Evolutionary conservation across 139 green algal genomes (phyloP).

Genomic region (Pycnococcus provasolii): DNA sequence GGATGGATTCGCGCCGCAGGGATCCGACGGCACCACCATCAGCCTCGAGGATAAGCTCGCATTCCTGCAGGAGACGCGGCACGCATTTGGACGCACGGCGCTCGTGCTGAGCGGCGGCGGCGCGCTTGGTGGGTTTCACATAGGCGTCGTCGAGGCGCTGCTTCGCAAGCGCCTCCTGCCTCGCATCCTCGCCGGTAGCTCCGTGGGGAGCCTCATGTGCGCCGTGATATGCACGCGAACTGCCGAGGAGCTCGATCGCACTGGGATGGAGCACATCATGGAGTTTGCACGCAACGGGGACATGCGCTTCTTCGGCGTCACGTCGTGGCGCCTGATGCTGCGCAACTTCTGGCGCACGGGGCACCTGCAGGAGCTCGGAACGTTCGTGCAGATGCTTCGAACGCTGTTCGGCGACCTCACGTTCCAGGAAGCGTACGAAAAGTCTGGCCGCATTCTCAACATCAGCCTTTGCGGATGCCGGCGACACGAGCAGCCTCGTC

Average conservation of each 20-base stretch:
- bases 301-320: constrained; percentile 35
- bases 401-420: constrained; percentile 43
- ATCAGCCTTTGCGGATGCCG: constrained; percentile 47
- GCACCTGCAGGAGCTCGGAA: constrained; percentile 35
- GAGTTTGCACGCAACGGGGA: neutral
- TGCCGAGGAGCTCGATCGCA: constrained; percentile 1
- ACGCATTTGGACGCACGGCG: constrained; percentile 88
- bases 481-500: constrained; percentile 54
- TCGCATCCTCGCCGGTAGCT: constrained; percentile 75
- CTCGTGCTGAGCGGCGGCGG: constrained; percentile 88
- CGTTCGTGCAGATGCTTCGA: constrained; percentile 32
- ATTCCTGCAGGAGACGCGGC: constrained; percentile 84
- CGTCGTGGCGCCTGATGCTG: constrained; percentile 17
- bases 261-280: too few species aligned
- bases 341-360: neutral
- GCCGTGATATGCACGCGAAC: constrained; percentile 14
- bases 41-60: constrained; percentile 68
- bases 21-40: constrained; percentile 36
- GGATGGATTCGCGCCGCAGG: constrained; percentile 20
- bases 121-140: constrained; percentile 82
- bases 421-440: constrained; percentile 50
- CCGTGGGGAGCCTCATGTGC: constrained; percentile 65
- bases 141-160: constrained; percentile 82
- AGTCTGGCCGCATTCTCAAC: constrained; percentile 81
- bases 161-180: constrained; percentile 80